Base-by-base conservation (phyloP, 2,329 filamentous ascomycete genomes). In the Pseudocercospora macadamiae region DNA sequence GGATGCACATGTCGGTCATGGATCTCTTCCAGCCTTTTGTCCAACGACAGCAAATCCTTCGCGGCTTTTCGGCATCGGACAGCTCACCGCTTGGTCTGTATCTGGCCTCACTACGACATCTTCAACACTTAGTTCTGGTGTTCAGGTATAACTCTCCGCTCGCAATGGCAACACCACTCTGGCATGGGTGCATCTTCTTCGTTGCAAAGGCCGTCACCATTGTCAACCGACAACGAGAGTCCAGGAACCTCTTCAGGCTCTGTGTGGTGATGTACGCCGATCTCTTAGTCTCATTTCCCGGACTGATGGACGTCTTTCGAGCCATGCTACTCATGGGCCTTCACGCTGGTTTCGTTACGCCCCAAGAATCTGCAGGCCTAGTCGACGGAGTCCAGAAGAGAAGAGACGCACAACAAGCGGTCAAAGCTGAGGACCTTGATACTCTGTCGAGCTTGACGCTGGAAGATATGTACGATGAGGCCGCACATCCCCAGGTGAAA, bases 11-110 rank as follows among this genome's bases (percentile, higher is more conserved):
- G 47, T 25, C 36, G 25, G 42, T 53, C 23, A 37, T 58, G 37
- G 42, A 48, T 32, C 32, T 58, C 25, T 58, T 58, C 48, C 55
- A 58, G 19, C 55, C 48, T 14, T 37, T 58, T 18, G 25, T 48
- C 2, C 36, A 47, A 8, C 37, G 42, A 3, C 25, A 32, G 18
- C 34, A 45, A 6, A 12, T 47, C 21, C 21, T 58, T 3, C 47
- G 39, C 14, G 55, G 55, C 16, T 57, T 57, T 16, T 51, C 32
- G 2, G 54, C 49, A 7, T 37, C 54, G 2, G 54, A 39, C 45
- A 39, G 54, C 25, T 39, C 54, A 26, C 44, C 54, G 21, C 23
- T 26, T 7, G 47, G 30, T 1, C 30, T 57, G 8, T 57, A 49
- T 34, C 10, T 57, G 3, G 54, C 47, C 3, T 57, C 54, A 10